phyloP scores from a whole-genome alignment of 2,329 filamentous ascomycete species.

The Penicillium frequentans region DNA sequence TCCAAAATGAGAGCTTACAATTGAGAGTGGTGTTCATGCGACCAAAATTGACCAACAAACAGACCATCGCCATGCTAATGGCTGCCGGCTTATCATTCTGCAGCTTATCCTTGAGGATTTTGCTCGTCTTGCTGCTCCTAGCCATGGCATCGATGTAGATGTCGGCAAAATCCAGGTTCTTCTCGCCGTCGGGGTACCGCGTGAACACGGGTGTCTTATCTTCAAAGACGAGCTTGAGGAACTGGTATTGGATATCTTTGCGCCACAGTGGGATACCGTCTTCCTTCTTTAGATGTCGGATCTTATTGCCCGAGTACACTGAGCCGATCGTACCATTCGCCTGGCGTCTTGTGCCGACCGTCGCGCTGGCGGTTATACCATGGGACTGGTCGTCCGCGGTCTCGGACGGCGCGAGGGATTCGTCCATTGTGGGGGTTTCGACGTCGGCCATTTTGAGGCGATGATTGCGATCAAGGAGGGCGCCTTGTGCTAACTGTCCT shows the following conservation, averaged over 20 bases:
- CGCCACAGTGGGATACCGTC: constrained; percentile 67
- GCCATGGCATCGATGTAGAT: constrained; percentile 99
- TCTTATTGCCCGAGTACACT: constrained; percentile 68
- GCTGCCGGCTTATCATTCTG: constrained; percentile 87
- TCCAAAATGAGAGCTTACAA: constrained; percentile 58
- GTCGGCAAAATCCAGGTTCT: constrained; percentile 79
- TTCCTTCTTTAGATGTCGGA: constrained; percentile 66
- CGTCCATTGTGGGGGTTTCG: constrained; percentile 34
- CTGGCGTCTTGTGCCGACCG: constrained; percentile 58
- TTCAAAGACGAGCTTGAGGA: constrained; percentile 63
- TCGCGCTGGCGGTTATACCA: constrained; percentile 38
- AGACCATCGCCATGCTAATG: constrained; percentile 99
- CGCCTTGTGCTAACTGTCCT: constrained; percentile 1
- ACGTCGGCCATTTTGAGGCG: constrained; percentile 34
- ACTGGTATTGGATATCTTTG: constrained; percentile 67
- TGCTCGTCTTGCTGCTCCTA: constrained; percentile 97
- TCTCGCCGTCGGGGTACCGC: constrained; percentile 81
- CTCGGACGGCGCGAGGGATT: constrained; percentile 38
- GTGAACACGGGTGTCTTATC: constrained; percentile 73
- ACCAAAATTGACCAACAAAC: constrained; percentile 92
- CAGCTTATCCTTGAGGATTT: constrained; percentile 95
- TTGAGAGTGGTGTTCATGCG: constrained; percentile 99
- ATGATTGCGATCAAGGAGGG: constrained; percentile 7
- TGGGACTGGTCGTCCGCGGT: constrained; percentile 39
- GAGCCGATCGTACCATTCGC: constrained; percentile 66